phyloP scores from a whole-genome alignment of 768 basidiomycete species.

The Pulveroboletus sp. region DNA sequence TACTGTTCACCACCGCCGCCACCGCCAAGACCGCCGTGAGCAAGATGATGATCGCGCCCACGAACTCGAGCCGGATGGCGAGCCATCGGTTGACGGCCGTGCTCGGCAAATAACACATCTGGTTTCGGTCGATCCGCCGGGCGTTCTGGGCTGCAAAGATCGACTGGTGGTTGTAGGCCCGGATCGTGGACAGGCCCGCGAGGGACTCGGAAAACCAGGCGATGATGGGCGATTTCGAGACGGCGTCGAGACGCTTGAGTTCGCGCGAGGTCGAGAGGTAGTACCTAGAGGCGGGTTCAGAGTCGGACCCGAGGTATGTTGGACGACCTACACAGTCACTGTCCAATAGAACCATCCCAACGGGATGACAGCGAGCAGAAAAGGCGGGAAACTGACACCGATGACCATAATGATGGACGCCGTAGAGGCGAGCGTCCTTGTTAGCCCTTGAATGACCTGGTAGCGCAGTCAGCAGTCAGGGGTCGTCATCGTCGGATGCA shows the following conservation, averaged over 20 bases:
- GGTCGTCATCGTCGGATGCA: not conserved
- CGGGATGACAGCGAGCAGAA: slow-evolving; percentile 71
- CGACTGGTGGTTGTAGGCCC: slow-evolving; percentile 69
- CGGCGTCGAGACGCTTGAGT: slow-evolving; percentile 83
- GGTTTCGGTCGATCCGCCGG: slow-evolving; percentile 78
- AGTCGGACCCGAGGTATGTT: not conserved
- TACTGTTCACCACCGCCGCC: slow-evolving; percentile 64
- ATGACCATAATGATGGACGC: slow-evolving; percentile 69
- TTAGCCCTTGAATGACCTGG: slow-evolving; percentile 61
- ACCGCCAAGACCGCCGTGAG: slow-evolving; percentile 65
- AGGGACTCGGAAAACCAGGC: slow-evolving; percentile 80
- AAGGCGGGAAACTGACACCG: slow-evolving; percentile 75
- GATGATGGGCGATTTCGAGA: slow-evolving; percentile 89
- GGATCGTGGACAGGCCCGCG: slow-evolving; percentile 76
- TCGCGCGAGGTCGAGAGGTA: slow-evolving; percentile 85
- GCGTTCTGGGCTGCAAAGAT: slow-evolving; percentile 68
- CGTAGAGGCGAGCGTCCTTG: slow-evolving; percentile 59
- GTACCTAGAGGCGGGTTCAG: slow-evolving; percentile 48
- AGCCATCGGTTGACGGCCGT: slow-evolving; percentile 82
- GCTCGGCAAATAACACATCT: slow-evolving; percentile 71
- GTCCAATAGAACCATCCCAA: slow-evolving; percentile 73
- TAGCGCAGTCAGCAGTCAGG: not conserved
- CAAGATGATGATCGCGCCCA: slow-evolving; percentile 78
- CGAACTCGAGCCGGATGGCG: slow-evolving; percentile 76
- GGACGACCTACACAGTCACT: slow-evolving; percentile 65